Base-by-base conservation (phyloP, 345 rosid species). In the Corchorus olitorius region DNA sequence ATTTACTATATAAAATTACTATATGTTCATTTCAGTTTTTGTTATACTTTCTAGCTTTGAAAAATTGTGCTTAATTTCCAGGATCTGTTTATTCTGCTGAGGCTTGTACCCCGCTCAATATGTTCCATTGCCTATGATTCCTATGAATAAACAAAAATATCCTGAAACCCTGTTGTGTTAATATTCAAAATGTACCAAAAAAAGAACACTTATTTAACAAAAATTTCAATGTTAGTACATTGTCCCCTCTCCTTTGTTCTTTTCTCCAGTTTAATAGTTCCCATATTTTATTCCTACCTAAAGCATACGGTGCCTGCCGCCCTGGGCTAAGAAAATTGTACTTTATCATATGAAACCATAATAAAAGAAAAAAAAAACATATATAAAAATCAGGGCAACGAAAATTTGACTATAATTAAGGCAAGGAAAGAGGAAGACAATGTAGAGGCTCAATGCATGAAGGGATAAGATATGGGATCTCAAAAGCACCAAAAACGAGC, bases 401-500 rank as follows among this genome's bases (percentile, higher is more conserved):
- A 39, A 39, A n/a, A 37, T 17, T 46, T 64, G 27, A 27, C 27
- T 22, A 6, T 2, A n/a, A n/a, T n/a, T n/a, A 8, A 39, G 3
- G 2, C 2, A 0, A 5, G 7, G 5, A 48, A 34, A 41, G 49
- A 2, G 9, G 13, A 61, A 16, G 27, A 27, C 27, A 56, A 22
- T 39, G 58, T n/a, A 22, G 41, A 37, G 53, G 35, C 22, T 33
- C 17, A 0, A 16, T 65, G 71, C 77, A 33, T 66, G 73, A 64
- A 65, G 76, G 61, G 79, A 68, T 72, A 43, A 82, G 85, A 64
- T 50, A 9, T 52, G 72, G 76, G 79, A 77, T 63, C 83, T 77
- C 41, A 79, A 84, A 82, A 77, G 80, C 78, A 77, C 63, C 82
- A 80, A 75, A 27, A 27, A 27, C 27, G 27, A 27, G 27, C 27